These are phyloP conservation scores for Phaeosphaeriaceae sp. DNA, from an alignment of 2,329 filamentous ascomycete genomes.

Conservation along the genomic window DNA sequence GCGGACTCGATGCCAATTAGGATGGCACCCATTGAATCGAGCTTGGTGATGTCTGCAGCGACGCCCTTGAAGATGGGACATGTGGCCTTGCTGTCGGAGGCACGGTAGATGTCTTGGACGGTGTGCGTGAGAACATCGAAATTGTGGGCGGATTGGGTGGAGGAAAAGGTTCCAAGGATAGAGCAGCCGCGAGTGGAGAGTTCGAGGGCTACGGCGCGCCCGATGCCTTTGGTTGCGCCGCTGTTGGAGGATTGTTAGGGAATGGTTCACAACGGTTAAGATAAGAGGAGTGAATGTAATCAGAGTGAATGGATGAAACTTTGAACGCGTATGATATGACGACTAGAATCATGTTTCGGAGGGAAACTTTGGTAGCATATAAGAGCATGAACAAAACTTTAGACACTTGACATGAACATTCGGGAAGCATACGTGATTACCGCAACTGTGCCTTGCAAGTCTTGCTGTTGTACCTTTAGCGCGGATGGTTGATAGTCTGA, in stretches of 20 bases:
- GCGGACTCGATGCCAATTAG: conserved; percentile 12
- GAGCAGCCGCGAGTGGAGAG: conserved; percentile 38
- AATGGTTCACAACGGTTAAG: no score
- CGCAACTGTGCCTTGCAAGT: conserved; percentile 38
- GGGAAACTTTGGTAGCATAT: not conserved
- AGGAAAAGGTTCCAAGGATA: conserved; percentile 40
- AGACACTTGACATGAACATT: no score
- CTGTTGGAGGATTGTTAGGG: conserved; percentile 14
- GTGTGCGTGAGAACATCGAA: conserved; percentile 33
- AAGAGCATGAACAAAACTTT: not conserved
- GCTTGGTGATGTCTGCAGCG: conserved; percentile 29
- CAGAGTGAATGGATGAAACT: no score
- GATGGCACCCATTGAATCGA: conserved; percentile 18
- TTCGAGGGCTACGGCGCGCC: conserved; percentile 37
- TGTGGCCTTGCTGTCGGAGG: conserved; percentile 4
- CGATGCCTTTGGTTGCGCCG: conserved; percentile 39
- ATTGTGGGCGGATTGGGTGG: conserved; percentile 26
- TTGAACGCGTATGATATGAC: no score
- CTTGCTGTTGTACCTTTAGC: conserved; percentile 32
- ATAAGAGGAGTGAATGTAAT: no score
- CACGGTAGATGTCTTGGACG: conserved; percentile 21
- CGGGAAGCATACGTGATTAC: conserved; percentile 34
- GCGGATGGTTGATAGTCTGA: conserved; percentile 28
- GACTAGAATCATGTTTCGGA: not conserved
- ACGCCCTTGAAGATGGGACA: conserved; percentile 21